Percentiles rank a stretch among this genome's conserved stretches.
Conservation (phyloP, 1,139 yeast genomes). For the Entelexis sorbosivorans region DNA sequence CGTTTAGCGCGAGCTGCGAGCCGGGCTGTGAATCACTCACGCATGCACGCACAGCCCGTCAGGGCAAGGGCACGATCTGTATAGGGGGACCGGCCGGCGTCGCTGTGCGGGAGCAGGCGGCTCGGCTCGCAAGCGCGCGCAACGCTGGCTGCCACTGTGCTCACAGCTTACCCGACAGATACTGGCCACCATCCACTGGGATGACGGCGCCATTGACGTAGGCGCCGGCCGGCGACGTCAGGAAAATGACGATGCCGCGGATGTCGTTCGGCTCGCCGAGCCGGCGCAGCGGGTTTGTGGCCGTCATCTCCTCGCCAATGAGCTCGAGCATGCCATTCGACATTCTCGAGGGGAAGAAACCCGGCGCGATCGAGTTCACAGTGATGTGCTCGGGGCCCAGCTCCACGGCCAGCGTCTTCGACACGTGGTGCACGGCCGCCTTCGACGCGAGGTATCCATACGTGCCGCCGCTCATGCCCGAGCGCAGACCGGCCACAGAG, state of each 20-base stretch:
- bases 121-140: no score
- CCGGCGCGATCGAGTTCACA: slow-evolving; percentile 67
- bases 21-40: no score
- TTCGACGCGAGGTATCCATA: slow-evolving; percentile 68
- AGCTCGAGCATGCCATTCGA: slow-evolving; percentile 50
- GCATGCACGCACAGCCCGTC: neutral
- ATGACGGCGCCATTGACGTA: slow-evolving; percentile 62
- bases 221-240: slow-evolving; percentile 47
- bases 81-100: neutral
- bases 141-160: no score
- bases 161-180: slow-evolving; percentile 24
- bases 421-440: slow-evolving; percentile 65
- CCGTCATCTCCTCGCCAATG: slow-evolving; percentile 39
- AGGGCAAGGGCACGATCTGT: neutral
- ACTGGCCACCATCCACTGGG: slow-evolving; percentile 64
- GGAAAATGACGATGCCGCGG: slow-evolving; percentile 47
- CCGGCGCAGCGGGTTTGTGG: slow-evolving; percentile 50
- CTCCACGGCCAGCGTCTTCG: slow-evolving; percentile 68
- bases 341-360: slow-evolving; percentile 72
- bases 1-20: no score
- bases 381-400: slow-evolving; percentile 78
- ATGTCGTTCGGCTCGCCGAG: slow-evolving; percentile 55
- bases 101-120: no score
- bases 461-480: slow-evolving; percentile 47
- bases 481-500: slow-evolving; percentile 39